Conservation (phyloP, 2,329 filamentous ascomycete genomes). For the Emericellopsis atlantica region DNA sequence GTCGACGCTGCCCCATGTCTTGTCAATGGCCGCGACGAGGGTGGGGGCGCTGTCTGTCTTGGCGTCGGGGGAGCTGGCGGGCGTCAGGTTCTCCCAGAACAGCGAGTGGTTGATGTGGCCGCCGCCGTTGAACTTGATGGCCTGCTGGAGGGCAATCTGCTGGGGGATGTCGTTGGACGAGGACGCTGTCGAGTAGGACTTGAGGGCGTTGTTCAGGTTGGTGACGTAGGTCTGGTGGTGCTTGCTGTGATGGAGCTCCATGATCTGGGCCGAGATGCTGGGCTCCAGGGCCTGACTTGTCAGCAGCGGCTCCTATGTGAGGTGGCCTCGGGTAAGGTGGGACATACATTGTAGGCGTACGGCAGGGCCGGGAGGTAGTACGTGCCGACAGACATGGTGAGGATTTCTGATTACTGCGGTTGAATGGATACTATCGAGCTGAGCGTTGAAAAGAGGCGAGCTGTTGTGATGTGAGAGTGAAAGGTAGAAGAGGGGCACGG, state of each 20-base stretch:
- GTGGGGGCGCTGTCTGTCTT: slow-evolving; percentile 41
- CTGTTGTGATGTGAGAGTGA: no score
- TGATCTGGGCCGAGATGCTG: slow-evolving; percentile 65
- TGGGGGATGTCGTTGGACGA: slow-evolving; percentile 44
- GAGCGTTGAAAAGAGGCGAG: no score
- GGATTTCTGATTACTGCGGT: no score
- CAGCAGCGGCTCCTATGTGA: neutral
- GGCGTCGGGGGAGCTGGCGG: slow-evolving; percentile 44
- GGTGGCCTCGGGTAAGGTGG: neutral
- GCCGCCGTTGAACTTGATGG: slow-evolving; percentile 79
- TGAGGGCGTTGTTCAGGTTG: slow-evolving; percentile 57
- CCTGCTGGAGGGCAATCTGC: slow-evolving; percentile 55
- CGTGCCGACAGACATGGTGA: slow-evolving; percentile 22
- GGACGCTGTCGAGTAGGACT: slow-evolving; percentile 44
- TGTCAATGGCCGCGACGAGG: slow-evolving; percentile 47
- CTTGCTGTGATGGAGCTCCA: slow-evolving; percentile 70
- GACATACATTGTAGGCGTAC: slow-evolving; percentile 57
- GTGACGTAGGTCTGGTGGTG: slow-evolving; percentile 71
- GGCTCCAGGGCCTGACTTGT: slow-evolving; percentile 51
- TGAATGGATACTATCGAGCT: no score
- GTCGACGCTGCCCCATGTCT: slow-evolving; percentile 56
- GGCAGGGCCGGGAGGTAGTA: slow-evolving; percentile 55
- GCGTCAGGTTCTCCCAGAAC: slow-evolving; percentile 78
- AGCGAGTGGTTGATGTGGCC: slow-evolving; percentile 89
- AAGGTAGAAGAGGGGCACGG: no score